phyloP scores from a whole-genome alignment of 164 flowering plant species.

The Aristolochia californica region DNA sequence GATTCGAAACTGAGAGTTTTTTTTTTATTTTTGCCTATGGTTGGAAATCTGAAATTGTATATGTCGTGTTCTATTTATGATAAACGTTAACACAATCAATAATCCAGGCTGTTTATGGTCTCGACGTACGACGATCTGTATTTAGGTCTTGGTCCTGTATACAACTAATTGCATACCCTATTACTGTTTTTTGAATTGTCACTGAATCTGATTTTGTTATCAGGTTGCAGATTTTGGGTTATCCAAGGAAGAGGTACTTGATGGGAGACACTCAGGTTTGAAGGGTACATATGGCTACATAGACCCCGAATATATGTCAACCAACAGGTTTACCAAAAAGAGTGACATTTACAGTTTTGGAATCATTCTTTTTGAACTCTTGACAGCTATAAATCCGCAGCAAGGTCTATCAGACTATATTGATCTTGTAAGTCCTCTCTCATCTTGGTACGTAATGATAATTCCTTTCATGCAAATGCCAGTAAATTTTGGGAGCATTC shows the following conservation, averaged over 20 bases:
- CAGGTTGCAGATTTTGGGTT: conserved; percentile 99
- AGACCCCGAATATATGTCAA: conserved; percentile 86
- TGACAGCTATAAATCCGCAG: conserved; percentile 92
- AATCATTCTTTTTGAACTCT: conserved; percentile 79
- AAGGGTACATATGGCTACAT: conserved; percentile 98
- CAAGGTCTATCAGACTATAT: conserved; percentile 85
- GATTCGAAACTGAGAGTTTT: too few species aligned
- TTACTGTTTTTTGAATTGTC: too few species aligned
- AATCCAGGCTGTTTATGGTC: too few species aligned
- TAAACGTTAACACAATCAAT: too few species aligned
- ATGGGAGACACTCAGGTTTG: conserved; percentile 66
- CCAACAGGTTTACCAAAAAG: conserved; percentile 79
- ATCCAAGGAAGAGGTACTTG: conserved; percentile 80
- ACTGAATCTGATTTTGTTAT: background rate
- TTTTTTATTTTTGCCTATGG: too few species aligned
- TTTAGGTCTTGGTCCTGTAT: too few species aligned
- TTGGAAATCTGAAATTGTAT: too few species aligned
- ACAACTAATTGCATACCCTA: too few species aligned
- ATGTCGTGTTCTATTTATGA: too few species aligned
- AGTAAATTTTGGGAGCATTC: too few species aligned
- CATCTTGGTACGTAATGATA: background rate
- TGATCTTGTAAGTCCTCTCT: conserved; percentile 59
- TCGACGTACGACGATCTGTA: too few species aligned
- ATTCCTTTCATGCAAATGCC: too few species aligned
- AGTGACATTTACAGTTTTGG: conserved; percentile 97